Conservation (phyloP, 2,329 filamentous ascomycete species). For the Gliomastix tumulicola region DNA sequence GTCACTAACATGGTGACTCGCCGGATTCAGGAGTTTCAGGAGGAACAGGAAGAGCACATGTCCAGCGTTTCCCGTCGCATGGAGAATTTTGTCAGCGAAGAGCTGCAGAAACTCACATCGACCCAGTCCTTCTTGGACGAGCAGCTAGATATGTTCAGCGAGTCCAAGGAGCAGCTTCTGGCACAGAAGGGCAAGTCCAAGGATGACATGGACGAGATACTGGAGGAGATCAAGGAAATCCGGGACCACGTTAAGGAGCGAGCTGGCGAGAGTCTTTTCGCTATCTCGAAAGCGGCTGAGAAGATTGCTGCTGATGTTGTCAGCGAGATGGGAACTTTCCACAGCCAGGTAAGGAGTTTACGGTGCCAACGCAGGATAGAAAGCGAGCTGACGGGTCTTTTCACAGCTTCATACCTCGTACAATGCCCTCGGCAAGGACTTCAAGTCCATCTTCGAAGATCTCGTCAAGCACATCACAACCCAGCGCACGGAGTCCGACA, state of each 20-base stretch:
- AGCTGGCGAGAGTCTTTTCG: conserved; percentile 77
- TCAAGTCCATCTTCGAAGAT: conserved; percentile 79
- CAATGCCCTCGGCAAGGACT: conserved; percentile 73
- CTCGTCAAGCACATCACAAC: conserved; percentile 66
- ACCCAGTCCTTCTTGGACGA: conserved; percentile 66
- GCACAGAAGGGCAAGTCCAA: conserved; percentile 63
- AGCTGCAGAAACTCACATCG: conserved; percentile 62
- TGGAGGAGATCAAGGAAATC: conserved; percentile 87
- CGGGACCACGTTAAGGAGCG: conserved; percentile 81
- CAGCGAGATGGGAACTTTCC: conserved; percentile 77
- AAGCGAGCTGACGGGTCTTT: too few species aligned
- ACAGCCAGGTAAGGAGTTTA: conserved; percentile 54
- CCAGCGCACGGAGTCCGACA: conserved; percentile 71
- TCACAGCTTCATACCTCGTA: conserved; percentile 74
- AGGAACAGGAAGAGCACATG: conserved; percentile 66
- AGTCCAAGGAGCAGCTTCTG: conserved; percentile 61
- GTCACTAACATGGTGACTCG: conserved; percentile 72
- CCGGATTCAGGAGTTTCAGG: conserved; percentile 65
- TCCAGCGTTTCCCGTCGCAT: conserved; percentile 63
- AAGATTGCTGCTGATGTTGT: conserved; percentile 86
- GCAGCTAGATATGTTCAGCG: conserved; percentile 60
- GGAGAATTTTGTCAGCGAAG: conserved; percentile 67
- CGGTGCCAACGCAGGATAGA: too few species aligned
- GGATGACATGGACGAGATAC: conserved; percentile 81
- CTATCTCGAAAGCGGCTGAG: conserved; percentile 77